phyloP scores from a whole-genome alignment of 106 monocot species.

The Allium sativum region DNA sequence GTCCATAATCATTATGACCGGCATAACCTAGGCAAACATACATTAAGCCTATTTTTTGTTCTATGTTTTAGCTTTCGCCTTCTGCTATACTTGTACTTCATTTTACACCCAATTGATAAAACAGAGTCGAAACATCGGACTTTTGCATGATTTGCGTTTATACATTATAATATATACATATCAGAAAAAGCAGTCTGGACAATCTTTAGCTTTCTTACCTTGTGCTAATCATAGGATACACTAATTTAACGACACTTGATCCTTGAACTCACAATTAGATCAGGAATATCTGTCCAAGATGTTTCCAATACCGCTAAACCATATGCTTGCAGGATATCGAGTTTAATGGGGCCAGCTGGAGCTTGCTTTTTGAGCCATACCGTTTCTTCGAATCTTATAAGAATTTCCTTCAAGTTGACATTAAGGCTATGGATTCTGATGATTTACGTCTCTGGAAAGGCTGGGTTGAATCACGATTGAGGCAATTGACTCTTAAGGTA shows the following conservation, averaged over 20 bases:
- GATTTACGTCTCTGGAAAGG: conserved; percentile 89
- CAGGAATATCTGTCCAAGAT: too few species aligned
- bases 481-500: conserved; percentile 92
- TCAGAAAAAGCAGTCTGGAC: too few species aligned
- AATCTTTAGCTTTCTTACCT: too few species aligned
- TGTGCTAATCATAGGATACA: too few species aligned
- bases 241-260: too few species aligned
- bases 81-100: neutral
- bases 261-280: too few species aligned
- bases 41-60: too few species aligned
- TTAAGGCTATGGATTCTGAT: conserved; percentile 67
- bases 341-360: conserved; percentile 58
- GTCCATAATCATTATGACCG: too few species aligned
- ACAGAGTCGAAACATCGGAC: neutral
- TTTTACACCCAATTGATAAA: neutral
- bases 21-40: too few species aligned
- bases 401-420: conserved; percentile 92
- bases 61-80: too few species aligned
- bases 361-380: conserved; percentile 71
- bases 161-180: too few species aligned
- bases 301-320: too few species aligned
- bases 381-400: conserved; percentile 86
- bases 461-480: conserved; percentile 94
- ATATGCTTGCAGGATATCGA: conserved; percentile 60
- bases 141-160: neutral